These are phyloP conservation scores for Prunus yedoensis DNA, from an alignment of 331 rosid genomes.

Conservation along the genomic window DNA sequence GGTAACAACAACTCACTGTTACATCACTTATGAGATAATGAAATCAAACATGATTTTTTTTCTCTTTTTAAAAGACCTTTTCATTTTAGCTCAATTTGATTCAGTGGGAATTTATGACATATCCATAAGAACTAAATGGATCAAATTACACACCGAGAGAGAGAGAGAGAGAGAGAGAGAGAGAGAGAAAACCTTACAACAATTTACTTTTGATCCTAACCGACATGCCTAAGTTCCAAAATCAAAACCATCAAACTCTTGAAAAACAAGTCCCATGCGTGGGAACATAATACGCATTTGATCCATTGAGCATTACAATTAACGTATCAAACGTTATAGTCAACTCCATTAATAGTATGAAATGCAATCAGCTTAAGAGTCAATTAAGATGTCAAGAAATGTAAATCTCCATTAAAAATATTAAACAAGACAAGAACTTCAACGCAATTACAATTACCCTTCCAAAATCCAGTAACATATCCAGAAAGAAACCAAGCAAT, in stretches of 20 bases:
- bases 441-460: not conserved
- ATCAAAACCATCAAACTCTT: not conserved
- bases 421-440: not conserved
- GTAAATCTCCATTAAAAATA: not conserved
- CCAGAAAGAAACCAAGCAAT: not conserved
- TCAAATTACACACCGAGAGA: not conserved
- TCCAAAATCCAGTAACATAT: not conserved
- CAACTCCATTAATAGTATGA: not conserved
- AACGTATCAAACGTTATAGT: not conserved
- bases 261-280: not conserved
- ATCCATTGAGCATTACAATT: constrained; percentile 9
- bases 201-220: constrained; percentile 1
- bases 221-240: constrained; percentile 11
- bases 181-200: constrained; percentile 44
- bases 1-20: not conserved
- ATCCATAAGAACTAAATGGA: not conserved
- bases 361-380: not conserved
- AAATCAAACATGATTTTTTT: not conserved
- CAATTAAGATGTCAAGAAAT: constrained; percentile 1
- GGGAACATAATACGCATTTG: not conserved
- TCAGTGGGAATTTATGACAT: too few relatives aligned
- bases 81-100: not conserved
- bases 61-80: too few relatives aligned
- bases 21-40: not conserved
- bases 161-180: not conserved